Percentiles rank a stretch among this genome's conserved stretches.
These are phyloP conservation scores for Flaveria ramosissima DNA, from an alignment of 129 eudicot species.

Conservation along the genomic window DNA sequence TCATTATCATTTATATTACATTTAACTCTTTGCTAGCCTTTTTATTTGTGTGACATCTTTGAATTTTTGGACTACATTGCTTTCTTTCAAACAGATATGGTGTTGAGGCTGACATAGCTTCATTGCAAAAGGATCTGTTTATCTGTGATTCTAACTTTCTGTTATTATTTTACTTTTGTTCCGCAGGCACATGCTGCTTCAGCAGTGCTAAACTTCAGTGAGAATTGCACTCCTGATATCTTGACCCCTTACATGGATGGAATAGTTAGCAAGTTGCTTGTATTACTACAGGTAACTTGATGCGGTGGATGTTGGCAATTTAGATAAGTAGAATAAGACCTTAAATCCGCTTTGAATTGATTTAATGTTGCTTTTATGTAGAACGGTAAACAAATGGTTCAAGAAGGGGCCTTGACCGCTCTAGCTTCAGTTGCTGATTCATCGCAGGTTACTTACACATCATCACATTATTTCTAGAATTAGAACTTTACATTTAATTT, in stretches of 20 bases:
- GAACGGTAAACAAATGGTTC: conserved; percentile 99
- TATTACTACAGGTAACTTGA: conserved; percentile 73
- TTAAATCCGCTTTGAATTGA: neutral
- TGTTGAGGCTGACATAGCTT: neutral
- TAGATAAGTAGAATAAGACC: neutral
- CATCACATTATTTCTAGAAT: neutral
- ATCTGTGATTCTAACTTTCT: conserved; percentile 5
- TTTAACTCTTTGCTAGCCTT: neutral
- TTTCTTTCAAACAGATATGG: neutral
- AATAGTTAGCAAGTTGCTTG: conserved; percentile 86
- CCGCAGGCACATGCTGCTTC: conserved; percentile 96
- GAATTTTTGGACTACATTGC: neutral
- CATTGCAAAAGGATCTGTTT: neutral
- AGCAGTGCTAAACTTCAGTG: conserved; percentile 92
- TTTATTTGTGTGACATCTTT: neutral
- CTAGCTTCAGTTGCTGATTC: conserved; percentile 99
- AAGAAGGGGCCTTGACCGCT: conserved; percentile 99
- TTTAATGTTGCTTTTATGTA: conserved; percentile 33
- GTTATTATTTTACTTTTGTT: neutral
- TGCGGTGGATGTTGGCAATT: neutral
- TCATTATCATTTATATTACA: neutral
- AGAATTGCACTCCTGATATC: conserved; percentile 95
- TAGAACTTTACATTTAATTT: conserved; percentile 6
- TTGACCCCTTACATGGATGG: conserved; percentile 95
- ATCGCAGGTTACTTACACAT: conserved; percentile 65